phyloP scores from a whole-genome alignment of 2,329 filamentous ascomycete genomes.

The Fusarium nematophilum region DNA sequence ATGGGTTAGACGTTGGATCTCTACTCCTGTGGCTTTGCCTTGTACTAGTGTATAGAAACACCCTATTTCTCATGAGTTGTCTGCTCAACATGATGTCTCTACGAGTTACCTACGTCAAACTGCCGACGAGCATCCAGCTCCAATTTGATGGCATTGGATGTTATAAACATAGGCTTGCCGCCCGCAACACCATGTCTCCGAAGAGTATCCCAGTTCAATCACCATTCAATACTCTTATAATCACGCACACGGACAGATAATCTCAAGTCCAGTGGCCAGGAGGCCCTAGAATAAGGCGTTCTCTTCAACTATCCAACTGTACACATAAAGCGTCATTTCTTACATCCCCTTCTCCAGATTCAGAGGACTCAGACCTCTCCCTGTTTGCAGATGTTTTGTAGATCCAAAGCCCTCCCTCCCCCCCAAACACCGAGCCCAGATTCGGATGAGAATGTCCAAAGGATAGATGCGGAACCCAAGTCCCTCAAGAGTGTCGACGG shows the following conservation, averaged over 20 bases:
- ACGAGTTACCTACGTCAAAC: too few species aligned
- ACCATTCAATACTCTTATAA: too few species aligned
- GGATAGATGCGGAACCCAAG: neutral
- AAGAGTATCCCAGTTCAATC: too few species aligned
- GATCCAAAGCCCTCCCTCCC: constrained; percentile 26
- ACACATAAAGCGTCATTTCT: constrained; percentile 28
- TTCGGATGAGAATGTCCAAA: neutral
- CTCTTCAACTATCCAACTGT: constrained; percentile 27
- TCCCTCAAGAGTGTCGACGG: too few species aligned
- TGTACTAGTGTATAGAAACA: constrained; percentile 54
- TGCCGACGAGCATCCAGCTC: too few species aligned
- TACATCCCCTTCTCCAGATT: constrained; percentile 22
- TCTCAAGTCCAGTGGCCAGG: constrained; percentile 12
- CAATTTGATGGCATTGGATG: too few species aligned
- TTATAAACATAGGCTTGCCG: neutral
- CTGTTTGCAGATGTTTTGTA: constrained; percentile 32
- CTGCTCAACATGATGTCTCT: constrained; percentile 13
- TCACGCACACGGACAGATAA: too few species aligned
- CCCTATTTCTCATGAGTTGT: too few species aligned
- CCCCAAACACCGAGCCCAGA: constrained; percentile 33
- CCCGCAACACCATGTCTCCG: too few species aligned
- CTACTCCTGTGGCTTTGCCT: constrained; percentile 39
- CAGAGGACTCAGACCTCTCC: constrained; percentile 12
- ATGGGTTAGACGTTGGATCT: constrained; percentile 21
- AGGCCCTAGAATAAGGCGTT: constrained; percentile 17